A percentile compares a stretch with the other conserved stretches of the same genome.
Conservation (phyloP, 179 eudicot genomes). For the Carnegiea gigantea region DNA sequence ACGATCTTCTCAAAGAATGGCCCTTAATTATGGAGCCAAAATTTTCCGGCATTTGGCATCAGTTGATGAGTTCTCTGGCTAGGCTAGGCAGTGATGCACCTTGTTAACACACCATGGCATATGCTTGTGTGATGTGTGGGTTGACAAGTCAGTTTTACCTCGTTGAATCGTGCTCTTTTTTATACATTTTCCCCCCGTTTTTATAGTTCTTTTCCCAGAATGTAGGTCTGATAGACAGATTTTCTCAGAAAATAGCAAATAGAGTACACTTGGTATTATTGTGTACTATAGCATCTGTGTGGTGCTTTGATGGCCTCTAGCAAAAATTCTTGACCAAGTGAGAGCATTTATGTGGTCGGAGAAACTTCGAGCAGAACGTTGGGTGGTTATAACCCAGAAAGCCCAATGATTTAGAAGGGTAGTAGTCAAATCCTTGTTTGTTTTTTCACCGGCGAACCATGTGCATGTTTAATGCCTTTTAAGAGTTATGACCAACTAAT, state of each 20-base stretch:
- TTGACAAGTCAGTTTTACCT: slow-evolving; percentile 20
- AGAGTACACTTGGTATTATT: neutral
- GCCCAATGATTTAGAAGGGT: neutral
- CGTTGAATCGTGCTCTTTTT: neutral
- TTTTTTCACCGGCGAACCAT: neutral
- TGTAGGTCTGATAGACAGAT: slow-evolving; percentile 22
- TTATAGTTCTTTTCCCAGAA: neutral
- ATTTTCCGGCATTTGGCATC: slow-evolving; percentile 21
- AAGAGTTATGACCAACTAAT: neutral
- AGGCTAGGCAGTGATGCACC: neutral
- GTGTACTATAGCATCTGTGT: slow-evolving; percentile 5
- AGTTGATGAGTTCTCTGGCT: slow-evolving; percentile 15
- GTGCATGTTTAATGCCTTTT: neutral
- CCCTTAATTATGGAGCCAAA: slow-evolving; percentile 8
- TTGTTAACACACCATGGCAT: slow-evolving; percentile 10
- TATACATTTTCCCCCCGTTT: neutral
- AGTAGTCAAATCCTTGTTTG: neutral
- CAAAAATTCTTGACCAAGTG: neutral
- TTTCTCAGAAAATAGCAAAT: slow-evolving; percentile 29
- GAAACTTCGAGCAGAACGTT: neutral
- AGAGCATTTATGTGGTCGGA: neutral
- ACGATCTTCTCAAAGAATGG: neutral
- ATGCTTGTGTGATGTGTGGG: slow-evolving; percentile 19
- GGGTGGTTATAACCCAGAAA: neutral
- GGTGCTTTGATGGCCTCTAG: neutral